Conservation (phyloP, 495 filamentous ascomycete species). For the Halenospora varia region DNA sequence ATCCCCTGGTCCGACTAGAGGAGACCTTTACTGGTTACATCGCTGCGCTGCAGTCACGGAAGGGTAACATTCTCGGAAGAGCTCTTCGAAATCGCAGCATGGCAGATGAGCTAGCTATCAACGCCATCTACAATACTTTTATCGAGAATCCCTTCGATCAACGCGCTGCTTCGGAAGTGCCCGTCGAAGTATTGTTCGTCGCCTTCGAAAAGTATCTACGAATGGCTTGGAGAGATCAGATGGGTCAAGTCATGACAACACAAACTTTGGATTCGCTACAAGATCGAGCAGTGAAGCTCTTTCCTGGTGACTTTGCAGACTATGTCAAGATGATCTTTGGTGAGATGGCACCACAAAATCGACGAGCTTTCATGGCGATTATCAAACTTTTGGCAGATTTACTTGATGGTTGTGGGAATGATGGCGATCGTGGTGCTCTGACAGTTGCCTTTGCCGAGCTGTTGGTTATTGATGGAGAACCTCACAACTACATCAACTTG, state of each 20-base stretch:
- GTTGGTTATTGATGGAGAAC: slow-evolving; percentile 69
- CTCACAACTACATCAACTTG: slow-evolving; percentile 82
- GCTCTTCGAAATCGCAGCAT: slow-evolving; percentile 63
- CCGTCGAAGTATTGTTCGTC: slow-evolving; percentile 85
- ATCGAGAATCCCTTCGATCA: slow-evolving; percentile 75
- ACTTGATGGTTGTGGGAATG: slow-evolving; percentile 89
- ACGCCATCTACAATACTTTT: slow-evolving; percentile 87
- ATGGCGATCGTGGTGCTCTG: slow-evolving; percentile 85
- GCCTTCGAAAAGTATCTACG: slow-evolving; percentile 93
- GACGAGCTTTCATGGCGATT: slow-evolving; percentile 77
- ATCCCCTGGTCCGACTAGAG: slow-evolving; percentile 67
- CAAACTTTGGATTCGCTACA: slow-evolving; percentile 66
- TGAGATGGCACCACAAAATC: slow-evolving; percentile 88
- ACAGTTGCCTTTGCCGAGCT: slow-evolving; percentile 90
- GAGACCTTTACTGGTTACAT: slow-evolving; percentile 84
- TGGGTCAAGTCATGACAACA: slow-evolving; percentile 73
- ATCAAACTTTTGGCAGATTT: slow-evolving; percentile 85
- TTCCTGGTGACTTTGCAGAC: slow-evolving; percentile 78
- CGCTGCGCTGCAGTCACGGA: slow-evolving; percentile 73
- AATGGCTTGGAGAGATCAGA: slow-evolving; percentile 82
- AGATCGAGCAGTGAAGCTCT: slow-evolving; percentile 65
- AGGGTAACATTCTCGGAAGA: slow-evolving; percentile 79
- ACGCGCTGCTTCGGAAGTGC: slow-evolving; percentile 67
- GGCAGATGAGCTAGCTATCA: slow-evolving; percentile 74
- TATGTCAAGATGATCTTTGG: slow-evolving; percentile 71